Base-by-base conservation (phyloP, 805 yeast species). In the Cyberlindnera maritima region DNA sequence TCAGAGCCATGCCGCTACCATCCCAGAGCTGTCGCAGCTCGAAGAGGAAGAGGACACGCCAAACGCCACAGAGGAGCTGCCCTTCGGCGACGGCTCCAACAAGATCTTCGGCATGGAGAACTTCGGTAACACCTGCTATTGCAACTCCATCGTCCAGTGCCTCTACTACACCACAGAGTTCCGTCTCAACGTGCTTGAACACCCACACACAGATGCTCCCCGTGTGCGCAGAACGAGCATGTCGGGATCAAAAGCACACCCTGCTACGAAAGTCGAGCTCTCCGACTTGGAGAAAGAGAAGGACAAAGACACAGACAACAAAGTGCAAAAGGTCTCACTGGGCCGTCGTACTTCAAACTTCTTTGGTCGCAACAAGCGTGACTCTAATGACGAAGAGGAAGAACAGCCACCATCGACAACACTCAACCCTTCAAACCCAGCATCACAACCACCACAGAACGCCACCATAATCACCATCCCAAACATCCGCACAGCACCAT, bases 61-160 rank as follows among this genome's bases (percentile, higher is more conserved):
- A 17, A 44, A 36, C 2, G 47, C 44, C 8, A 23, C 41, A 12
- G 33, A 40, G 7, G 51, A 50, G 7, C 47, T 70, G 50, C 84
- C 83, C 10, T 81, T 65, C 59, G 91, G 89, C 5, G 83, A 81
- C 61, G 91, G 90, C 2, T 69, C 82, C 7, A 71, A 77, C 50
- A 86, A 85, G 62, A 75, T 86, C 19, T 86, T 79, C 63, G 95
- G 95, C 1, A 79, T 85, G 77, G 94, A 87, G 61, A 87, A 87
- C 61, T 86, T 85, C 58, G 96, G 96, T 2, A 85, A 90, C 63
- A 90, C 97, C 0, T 94, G 98, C 68, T 92, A 92, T 69, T 88
- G 96, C 66, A 94, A 94, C 58, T 88, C 97, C 10, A 87, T 94
- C 26, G 68, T 94, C 20, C 99, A 94, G 64, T 88, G 96, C 55